phyloP scores from a whole-genome alignment of 2,329 filamentous ascomycete species.

The Lachnellula suecica region DNA sequence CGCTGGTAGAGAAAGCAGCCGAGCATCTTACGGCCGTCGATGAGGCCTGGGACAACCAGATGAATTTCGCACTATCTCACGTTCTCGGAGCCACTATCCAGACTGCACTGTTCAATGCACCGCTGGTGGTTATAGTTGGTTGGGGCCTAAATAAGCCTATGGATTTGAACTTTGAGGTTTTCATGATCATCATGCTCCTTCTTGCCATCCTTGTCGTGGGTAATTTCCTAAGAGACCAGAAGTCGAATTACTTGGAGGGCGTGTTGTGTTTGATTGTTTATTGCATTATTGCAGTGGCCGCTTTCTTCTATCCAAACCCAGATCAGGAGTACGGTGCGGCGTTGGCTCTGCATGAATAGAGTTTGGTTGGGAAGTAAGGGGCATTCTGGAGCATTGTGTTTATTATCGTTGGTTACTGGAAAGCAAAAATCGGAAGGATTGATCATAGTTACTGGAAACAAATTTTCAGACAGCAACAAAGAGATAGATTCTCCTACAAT shows the following conservation, averaged over 20 bases:
- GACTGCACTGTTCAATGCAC: constrained; percentile 75
- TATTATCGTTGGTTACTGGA: no score
- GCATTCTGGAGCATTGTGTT: no score
- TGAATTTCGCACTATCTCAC: constrained; percentile 72
- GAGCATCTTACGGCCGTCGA: constrained; percentile 79
- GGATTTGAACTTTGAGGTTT: constrained; percentile 5
- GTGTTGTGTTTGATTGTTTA: background rate
- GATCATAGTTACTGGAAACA: no score
- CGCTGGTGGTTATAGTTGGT: constrained; percentile 64
- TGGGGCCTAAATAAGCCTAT: constrained; percentile 55
- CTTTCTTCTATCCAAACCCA: background rate
- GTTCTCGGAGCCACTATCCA: constrained; percentile 79
- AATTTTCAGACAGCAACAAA: no score
- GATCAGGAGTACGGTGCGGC: no score
- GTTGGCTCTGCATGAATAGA: no score
- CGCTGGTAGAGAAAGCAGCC: constrained; percentile 75
- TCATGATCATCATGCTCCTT: constrained; percentile 1
- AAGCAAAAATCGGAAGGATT: no score
- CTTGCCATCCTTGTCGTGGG: constrained; percentile 39
- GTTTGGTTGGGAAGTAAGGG: no score
- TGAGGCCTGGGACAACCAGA: constrained; percentile 73
- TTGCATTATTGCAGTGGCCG: background rate
- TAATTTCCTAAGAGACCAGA: constrained; percentile 56
- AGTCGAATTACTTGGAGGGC: constrained; percentile 6
- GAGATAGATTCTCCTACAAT: no score